Evolutionary conservation across 2,329 filamentous ascomycete genomes (phyloP).

Genomic region (Gaeumannomyces tritici): DNA sequence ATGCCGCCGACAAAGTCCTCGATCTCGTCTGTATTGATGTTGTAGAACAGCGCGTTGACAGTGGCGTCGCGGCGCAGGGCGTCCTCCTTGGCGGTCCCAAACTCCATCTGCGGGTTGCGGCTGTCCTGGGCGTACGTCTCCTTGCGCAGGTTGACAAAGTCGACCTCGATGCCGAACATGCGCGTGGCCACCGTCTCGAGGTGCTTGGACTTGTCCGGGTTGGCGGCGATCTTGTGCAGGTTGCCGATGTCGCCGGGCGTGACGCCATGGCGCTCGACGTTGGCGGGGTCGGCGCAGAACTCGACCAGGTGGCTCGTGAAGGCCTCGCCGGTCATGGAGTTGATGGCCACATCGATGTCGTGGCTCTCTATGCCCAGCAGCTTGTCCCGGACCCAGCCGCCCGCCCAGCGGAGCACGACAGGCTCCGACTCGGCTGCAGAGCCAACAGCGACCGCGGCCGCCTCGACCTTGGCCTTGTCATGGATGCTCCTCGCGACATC

Average conservation of each 20-base stretch:
- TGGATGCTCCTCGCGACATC: constrained; percentile 70
- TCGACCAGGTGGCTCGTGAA: constrained; percentile 63
- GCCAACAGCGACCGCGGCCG: constrained; percentile 1
- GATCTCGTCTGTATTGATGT: constrained; percentile 66
- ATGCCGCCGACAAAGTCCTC: constrained; percentile 83
- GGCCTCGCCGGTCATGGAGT: constrained; percentile 70
- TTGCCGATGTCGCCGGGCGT: constrained; percentile 54
- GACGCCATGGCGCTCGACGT: constrained; percentile 51
- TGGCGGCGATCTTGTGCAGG: constrained; percentile 81
- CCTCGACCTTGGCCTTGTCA: neutral
- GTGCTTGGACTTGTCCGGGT: constrained; percentile 94
- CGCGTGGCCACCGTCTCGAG: constrained; percentile 83
- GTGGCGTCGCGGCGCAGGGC: constrained; percentile 84
- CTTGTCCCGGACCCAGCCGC: constrained; percentile 83
- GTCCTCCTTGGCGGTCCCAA: constrained; percentile 86
- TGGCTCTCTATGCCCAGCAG: constrained; percentile 62
- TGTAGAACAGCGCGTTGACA: constrained; percentile 94
- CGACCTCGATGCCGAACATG: constrained; percentile 79
- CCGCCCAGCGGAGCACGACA: constrained; percentile 62
- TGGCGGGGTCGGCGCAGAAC: constrained; percentile 53
- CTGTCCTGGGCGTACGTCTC: constrained; percentile 87
- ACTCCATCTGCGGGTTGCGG: constrained; percentile 85
- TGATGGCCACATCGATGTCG: constrained; percentile 81
- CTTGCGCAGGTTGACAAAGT: constrained; percentile 88
- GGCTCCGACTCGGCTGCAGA: constrained; percentile 27